Evolutionary conservation across 495 filamentous ascomycete species (phyloP), one percentile per base, ranked within the genome.

Genomic region (Choiromyces venosus): DNA sequence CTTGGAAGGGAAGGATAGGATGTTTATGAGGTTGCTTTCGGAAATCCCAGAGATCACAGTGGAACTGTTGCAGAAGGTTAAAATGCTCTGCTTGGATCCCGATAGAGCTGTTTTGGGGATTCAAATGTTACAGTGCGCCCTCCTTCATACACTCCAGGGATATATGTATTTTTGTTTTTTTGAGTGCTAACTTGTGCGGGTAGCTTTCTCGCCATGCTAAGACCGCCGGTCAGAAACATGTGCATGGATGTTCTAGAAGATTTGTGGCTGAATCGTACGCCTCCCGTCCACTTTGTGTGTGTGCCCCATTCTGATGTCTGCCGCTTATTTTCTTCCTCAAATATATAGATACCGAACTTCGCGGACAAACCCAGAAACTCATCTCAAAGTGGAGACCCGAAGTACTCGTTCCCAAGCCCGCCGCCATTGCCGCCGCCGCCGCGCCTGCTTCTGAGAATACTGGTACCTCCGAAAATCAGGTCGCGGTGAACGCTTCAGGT

Each of bases 21-120:
- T 93, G 39, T 84, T 98, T 37, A 94, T 95, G 61, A 87, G 93
- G 42, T 96, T 97, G 82, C 85, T 99, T 16, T 92, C 92, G 40
- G 96, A 99, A 82, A 89, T 98, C 66, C 96, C 95, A 0, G 90
- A 91, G 44, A 84, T 99, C 38, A 91, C 87, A 35, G 78, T 84
- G 33, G 84, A 87, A 16, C 86, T 97, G 73, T 86, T 97, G 19
- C 85, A 89, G 38, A 86, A 91, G 69, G 87, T 97, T 64, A 91
- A 92, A 82, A 87, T 87, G 68, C 85, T 99, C 29, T 96, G 95
- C 44, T 87, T 88, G 79, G 94, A 99, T 83, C 95, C 95, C 3
- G 93, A 94, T 80, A 88, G 91, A 69, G 87, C 91, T 38, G 85
- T 85, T 70, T 81, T 92, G 38, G 87, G 87, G 33, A 85, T 88